Base-by-base conservation (phyloP, 2,329 filamentous ascomycete genomes). In the Nothopassalora personata region DNA sequence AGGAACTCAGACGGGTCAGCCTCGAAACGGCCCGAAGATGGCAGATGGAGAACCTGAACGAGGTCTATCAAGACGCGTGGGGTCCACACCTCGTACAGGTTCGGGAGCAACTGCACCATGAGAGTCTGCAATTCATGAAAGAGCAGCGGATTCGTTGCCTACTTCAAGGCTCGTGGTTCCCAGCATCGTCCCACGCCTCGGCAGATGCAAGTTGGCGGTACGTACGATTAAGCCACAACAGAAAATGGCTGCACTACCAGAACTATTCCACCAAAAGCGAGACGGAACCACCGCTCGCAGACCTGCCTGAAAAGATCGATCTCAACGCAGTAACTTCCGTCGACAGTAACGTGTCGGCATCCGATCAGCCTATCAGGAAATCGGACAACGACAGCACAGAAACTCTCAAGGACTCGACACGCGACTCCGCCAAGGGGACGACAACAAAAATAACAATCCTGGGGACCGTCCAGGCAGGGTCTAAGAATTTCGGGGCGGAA, bases 31-130 rank as follows among this genome's bases (percentile, higher is more conserved):
- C 97, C 56, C 85, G 94, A 54, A 86, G 91, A 70, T 79, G 96
- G 56, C 94, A 99, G 74, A 97, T 97, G 91, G 89, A 95, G 66
- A 81, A 97, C 10, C 79, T 97, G 4, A 90, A 96, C 71, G 79
- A 94, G 64, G 90, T 91, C 0, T 97, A 97, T 70, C 93, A 97
- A 72, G 90, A 95, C 71, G 89, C 89, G 52, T 99, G 94, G 94
- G 92, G 92, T 11, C 85, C 89, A 62, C 91, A 97, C 74, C 80
- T 99, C 30, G 84, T 77, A 64, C 90, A 94, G 75, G 90, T 96
- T n/a, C 88, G 91, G 34, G 91, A 97, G 56, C 91, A 96, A 73
- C 81, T 97, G 48, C 89, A 90, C 66, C 86, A 93, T 68, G 94
- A 99, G 74, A 91, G 93, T 10, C 77, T 97, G 56, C 90, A 96